phyloP scores from a whole-genome alignment of 176 grass and related monocot genomes.

The Themeda triandra region DNA sequence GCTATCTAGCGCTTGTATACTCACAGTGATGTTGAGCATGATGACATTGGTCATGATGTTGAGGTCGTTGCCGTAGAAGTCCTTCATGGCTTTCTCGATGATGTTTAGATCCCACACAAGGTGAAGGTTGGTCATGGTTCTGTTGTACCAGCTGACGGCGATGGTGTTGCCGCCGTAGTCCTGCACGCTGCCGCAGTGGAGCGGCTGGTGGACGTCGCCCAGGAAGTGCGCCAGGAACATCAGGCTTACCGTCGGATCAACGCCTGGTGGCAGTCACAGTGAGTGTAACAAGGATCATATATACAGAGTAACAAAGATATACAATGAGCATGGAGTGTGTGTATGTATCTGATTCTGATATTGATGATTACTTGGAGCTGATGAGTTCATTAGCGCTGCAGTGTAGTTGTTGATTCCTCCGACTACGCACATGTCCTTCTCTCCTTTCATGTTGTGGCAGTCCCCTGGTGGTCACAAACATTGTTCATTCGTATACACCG shows the following conservation, averaged over 20 bases:
- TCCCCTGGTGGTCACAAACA: slow-evolving; percentile 34
- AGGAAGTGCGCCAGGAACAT: slow-evolving; percentile 70
- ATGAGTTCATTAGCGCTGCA: slow-evolving; percentile 25
- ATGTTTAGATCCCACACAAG: slow-evolving; percentile 59
- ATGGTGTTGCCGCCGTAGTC: slow-evolving; percentile 61
- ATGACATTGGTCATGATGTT: slow-evolving; percentile 62
- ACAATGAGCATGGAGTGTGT: no score
- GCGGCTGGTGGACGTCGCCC: slow-evolving; percentile 67
- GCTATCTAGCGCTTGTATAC: background rate
- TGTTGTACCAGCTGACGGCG: slow-evolving; percentile 53
- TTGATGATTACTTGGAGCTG: slow-evolving; percentile 26
- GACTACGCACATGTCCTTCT: slow-evolving; percentile 56
- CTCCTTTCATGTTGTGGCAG: slow-evolving; percentile 48
- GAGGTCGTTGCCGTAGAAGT: slow-evolving; percentile 59
- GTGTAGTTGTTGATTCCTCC: slow-evolving; percentile 86
- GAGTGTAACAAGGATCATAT: no score
- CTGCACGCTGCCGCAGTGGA: slow-evolving; percentile 33
- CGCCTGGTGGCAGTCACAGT: background rate
- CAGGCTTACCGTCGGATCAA: slow-evolving; percentile 40
- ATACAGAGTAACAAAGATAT: no score
- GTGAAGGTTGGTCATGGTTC: background rate
- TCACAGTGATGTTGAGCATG: slow-evolving; percentile 76
- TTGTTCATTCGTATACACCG: no score
- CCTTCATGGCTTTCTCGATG: slow-evolving; percentile 69
- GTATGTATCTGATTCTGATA: no score